Evolutionary conservation across 2,329 filamentous ascomycete species (phyloP).

Genomic region (Colletotrichum liriopes): DNA sequence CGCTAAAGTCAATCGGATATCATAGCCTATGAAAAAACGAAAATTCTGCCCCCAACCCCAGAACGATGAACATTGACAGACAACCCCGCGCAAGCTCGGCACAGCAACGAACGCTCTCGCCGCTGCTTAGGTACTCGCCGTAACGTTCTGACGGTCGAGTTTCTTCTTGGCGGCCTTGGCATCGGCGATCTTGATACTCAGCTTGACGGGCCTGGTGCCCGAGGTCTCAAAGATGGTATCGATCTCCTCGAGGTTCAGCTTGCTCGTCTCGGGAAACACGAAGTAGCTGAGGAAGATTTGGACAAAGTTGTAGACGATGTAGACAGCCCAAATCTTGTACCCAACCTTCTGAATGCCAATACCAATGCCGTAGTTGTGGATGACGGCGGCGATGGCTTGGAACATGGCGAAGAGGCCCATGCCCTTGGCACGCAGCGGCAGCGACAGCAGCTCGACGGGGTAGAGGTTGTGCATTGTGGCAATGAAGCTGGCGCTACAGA

Average conservation of each 20-base stretch:
- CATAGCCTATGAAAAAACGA: not conserved
- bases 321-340: conserved; percentile 67
- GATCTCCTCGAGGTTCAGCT: conserved; percentile 69
- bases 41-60: not conserved
- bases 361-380: conserved; percentile 63
- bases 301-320: conserved; percentile 64
- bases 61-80: not conserved
- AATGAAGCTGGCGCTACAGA: conserved; percentile 61
- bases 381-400: conserved; percentile 59
- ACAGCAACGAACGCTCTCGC: not conserved
- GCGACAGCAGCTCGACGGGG: conserved; percentile 60
- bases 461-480: conserved; percentile 66
- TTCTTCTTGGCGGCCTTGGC: conserved; percentile 38
- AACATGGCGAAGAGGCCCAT: conserved; percentile 63
- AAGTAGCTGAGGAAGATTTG: conserved; percentile 64
- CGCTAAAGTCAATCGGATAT: not conserved
- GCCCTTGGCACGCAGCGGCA: conserved; percentile 60
- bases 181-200: conserved; percentile 42
- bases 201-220: conserved; percentile 37
- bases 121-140: not conserved
- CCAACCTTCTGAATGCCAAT: conserved; percentile 62
- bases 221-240: conserved; percentile 66
- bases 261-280: conserved; percentile 67
- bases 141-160: conserved; percentile 20
- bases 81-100: too few species aligned